A percentile compares a stretch with the other conserved stretches of the same genome.
Evolutionary conservation across 805 yeast species (phyloP).

Genomic region (Cyberlindnera japonica): DNA sequence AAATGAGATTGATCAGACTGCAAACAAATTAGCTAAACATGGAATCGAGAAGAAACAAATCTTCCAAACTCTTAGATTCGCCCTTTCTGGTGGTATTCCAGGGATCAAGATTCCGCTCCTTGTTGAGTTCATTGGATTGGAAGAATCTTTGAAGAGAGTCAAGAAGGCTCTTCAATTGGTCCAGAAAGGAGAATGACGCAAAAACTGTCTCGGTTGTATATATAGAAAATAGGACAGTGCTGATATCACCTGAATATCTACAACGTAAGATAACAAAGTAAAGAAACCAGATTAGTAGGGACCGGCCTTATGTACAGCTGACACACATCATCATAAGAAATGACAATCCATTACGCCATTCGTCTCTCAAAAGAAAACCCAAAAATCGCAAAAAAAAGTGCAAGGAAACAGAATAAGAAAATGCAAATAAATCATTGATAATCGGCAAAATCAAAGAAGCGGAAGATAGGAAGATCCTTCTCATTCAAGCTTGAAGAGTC

Average conservation of each 20-base stretch:
- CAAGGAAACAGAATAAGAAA: background rate
- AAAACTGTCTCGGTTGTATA: no score
- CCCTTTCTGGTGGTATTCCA: conserved; percentile 63
- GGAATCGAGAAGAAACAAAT: conserved; percentile 36
- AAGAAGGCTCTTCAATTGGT: conserved; percentile 38
- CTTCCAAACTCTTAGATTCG: conserved; percentile 60
- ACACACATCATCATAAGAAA: no score
- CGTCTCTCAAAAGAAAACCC: no score
- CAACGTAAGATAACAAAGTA: no score
- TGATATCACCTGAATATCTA: no score
- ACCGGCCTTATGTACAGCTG: no score
- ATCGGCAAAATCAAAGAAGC: conserved; percentile 24
- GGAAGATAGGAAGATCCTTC: conserved; percentile 36
- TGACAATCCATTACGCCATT: no score
- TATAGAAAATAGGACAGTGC: no score
- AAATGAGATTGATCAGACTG: conserved; percentile 6
- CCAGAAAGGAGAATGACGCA: conserved; percentile 19
- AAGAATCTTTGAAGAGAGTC: conserved; percentile 31
- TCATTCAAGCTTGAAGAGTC: conserved; percentile 18
- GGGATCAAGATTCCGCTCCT: conserved; percentile 66
- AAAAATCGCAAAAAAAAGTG: background rate
- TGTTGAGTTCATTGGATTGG: conserved; percentile 50
- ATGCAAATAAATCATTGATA: conserved; percentile 7
- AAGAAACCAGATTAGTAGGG: background rate
- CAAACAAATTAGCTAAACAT: conserved; percentile 13